Evolutionary conservation across 768 basidiomycete genomes (phyloP).

Genomic region (Tylopilus plumbeoviolaceoides): DNA sequence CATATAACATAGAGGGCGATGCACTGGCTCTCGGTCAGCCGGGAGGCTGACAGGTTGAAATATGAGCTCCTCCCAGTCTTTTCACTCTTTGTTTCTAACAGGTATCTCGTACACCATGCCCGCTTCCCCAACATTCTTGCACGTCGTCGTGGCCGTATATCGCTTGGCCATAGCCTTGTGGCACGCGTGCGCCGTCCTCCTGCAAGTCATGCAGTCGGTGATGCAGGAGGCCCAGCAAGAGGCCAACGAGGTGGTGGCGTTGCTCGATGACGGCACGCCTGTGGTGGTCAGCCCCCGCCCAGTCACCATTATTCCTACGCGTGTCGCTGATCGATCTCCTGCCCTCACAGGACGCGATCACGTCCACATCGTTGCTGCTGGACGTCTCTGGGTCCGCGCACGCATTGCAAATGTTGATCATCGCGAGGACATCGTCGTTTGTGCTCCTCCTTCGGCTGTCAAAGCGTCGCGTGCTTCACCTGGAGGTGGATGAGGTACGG

Average conservation of each 20-base stretch:
- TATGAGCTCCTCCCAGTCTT: background rate
- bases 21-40: no score
- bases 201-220: constrained; percentile 7
- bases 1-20: no score
- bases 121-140: constrained; percentile 2
- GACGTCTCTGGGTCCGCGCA: background rate
- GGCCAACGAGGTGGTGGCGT: constrained; percentile 10
- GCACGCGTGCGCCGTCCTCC: constrained; percentile 13
- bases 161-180: constrained; percentile 1
- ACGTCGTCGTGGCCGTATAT: constrained; percentile 2
- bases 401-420: constrained; percentile 18
- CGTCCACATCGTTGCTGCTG: background rate
- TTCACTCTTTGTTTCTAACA: background rate
- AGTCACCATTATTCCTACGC: background rate
- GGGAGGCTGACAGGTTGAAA: constrained; percentile 5
- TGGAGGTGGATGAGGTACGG: constrained; percentile 26
- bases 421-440: constrained; percentile 17
- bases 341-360: constrained; percentile 5
- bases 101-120: constrained; percentile 6
- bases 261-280: constrained; percentile 6
- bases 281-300: constrained; percentile 8
- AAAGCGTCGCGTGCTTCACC: constrained; percentile 14
- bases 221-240: constrained; percentile 16
- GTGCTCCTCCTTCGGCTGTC: constrained; percentile 20
- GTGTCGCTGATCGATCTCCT: background rate